Percentiles rank a stretch among this genome's conserved stretches.
Evolutionary conservation across 2,329 filamentous ascomycete genomes (phyloP).

Genomic region (Penicillium sp.): DNA sequence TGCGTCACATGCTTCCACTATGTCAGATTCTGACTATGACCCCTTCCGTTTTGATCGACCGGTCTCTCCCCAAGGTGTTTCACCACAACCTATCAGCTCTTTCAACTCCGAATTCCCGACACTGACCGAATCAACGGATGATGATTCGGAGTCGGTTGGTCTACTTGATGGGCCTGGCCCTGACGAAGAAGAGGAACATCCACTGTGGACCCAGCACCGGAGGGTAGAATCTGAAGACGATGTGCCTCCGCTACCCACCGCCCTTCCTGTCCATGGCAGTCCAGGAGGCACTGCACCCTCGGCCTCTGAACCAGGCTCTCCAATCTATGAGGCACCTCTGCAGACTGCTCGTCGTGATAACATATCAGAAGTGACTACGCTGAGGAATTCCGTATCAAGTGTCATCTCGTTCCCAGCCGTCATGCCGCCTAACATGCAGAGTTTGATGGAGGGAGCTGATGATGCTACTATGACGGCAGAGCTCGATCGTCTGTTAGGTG

Average conservation of each 20-base stretch:
- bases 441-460: slow-evolving; percentile 40
- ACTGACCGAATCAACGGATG: slow-evolving; percentile 47
- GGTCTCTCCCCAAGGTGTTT: slow-evolving; percentile 25
- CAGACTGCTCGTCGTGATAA: slow-evolving; percentile 19
- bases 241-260: slow-evolving; percentile 28
- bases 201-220: slow-evolving; percentile 23
- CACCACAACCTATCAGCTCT: slow-evolving; percentile 34
- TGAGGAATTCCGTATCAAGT: slow-evolving; percentile 10
- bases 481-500: slow-evolving; percentile 43
- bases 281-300: slow-evolving; percentile 11
- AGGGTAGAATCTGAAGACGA: slow-evolving; percentile 14
- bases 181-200: slow-evolving; percentile 57
- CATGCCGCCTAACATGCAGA: slow-evolving; percentile 41
- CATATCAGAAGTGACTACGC: slow-evolving; percentile 3
- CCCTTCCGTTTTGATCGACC: slow-evolving; percentile 46
- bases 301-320: slow-evolving; percentile 23
- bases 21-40: slow-evolving; percentile 44
- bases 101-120: slow-evolving; percentile 46
- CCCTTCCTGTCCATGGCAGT: slow-evolving; percentile 25
- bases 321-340: slow-evolving; percentile 21
- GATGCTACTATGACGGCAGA: slow-evolving; percentile 41
- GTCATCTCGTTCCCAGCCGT: slow-evolving; percentile 41
- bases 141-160: slow-evolving; percentile 56
- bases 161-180: slow-evolving; percentile 56
- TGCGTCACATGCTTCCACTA: slow-evolving; percentile 33